These are phyloP conservation scores for Didymella lethalis DNA, from an alignment of 2,329 filamentous ascomycete species.

Conservation along the genomic window DNA sequence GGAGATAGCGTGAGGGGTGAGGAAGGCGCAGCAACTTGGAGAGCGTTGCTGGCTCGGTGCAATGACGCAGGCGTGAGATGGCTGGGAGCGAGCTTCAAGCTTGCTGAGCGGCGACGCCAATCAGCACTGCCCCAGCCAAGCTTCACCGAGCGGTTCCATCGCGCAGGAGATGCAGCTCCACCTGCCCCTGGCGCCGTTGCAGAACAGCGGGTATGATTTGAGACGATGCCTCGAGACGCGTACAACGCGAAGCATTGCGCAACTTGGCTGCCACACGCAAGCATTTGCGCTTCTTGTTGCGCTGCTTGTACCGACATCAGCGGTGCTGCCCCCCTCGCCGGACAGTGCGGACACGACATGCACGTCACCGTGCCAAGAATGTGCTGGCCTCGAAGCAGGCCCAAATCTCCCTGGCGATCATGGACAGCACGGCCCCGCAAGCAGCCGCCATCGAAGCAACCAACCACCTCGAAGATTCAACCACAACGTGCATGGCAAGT, in stretches of 20 bases:
- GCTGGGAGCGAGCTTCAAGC: constrained; percentile 20
- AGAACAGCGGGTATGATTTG: constrained; percentile 18
- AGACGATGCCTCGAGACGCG: constrained; percentile 1
- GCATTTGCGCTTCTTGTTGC: constrained; percentile 5
- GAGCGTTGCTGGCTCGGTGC: constrained; percentile 6
- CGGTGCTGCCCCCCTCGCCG: constrained; percentile 2
- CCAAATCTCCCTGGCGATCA: constrained; percentile 8
- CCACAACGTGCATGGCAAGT: constrained; percentile 7
- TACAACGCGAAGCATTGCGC: constrained; percentile 7
- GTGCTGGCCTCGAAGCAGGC: constrained; percentile 8
- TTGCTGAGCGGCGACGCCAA: constrained; percentile 10
- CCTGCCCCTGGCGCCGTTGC: constrained; percentile 25
- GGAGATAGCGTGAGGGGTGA: constrained; percentile 19
- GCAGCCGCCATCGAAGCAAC: constrained; percentile 9
- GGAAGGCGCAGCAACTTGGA: constrained; percentile 18
- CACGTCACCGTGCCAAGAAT: constrained; percentile 15
- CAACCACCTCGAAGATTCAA: not conserved
- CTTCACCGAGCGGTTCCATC: constrained; percentile 9
- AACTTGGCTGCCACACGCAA: constrained; percentile 3
- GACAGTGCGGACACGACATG: not conserved
- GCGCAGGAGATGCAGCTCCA: constrained; percentile 15
- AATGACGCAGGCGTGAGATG: constrained; percentile 18
- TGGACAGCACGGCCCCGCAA: constrained; percentile 14
- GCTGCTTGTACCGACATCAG: constrained; percentile 16
- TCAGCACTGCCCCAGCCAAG: constrained; percentile 23